A percentile compares a stretch with the other conserved stretches of the same genome.
These are phyloP conservation scores for Poronia punctata DNA, from an alignment of 495 filamentous ascomycete species.

Conservation along the genomic window DNA sequence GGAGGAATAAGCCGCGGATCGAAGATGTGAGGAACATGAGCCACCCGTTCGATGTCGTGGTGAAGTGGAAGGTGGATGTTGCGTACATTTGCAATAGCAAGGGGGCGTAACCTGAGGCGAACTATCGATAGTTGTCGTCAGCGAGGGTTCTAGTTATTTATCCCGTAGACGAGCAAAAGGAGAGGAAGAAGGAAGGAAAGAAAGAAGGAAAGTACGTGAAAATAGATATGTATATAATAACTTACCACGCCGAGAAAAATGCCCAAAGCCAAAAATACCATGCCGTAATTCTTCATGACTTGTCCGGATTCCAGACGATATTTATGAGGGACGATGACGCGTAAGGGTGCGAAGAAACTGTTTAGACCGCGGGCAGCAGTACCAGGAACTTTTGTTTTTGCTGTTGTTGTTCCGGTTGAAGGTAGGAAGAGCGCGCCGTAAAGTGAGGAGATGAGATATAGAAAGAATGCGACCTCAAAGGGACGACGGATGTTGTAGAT, in stretches of 20 bases:
- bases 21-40: constrained; percentile 46
- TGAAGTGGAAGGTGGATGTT: constrained; percentile 47
- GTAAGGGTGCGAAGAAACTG: constrained; percentile 47
- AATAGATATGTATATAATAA: too few relatives aligned
- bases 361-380: constrained; percentile 27
- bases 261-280: constrained; percentile 45
- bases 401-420: constrained; percentile 8
- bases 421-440: constrained; percentile 29
- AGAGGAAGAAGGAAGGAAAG: neutral
- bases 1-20: constrained; percentile 47
- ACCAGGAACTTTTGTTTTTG: too few relatives aligned
- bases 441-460: constrained; percentile 35
- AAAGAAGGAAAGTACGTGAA: neutral
- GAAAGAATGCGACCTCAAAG: constrained; percentile 44
- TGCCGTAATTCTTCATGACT: constrained; percentile 40
- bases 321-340: constrained; percentile 41
- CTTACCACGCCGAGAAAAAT: constrained; percentile 49
- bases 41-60: constrained; percentile 45
- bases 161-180: too few relatives aligned
- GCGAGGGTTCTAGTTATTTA: too few relatives aligned
- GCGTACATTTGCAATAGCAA: constrained; percentile 47
- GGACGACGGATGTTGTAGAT: constrained; percentile 43
- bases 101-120: constrained; percentile 49
- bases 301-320: constrained; percentile 35
- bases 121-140: constrained; percentile 12